phyloP scores from a whole-genome alignment of 2,329 filamentous ascomycete species.

The Penicillium sp. region DNA sequence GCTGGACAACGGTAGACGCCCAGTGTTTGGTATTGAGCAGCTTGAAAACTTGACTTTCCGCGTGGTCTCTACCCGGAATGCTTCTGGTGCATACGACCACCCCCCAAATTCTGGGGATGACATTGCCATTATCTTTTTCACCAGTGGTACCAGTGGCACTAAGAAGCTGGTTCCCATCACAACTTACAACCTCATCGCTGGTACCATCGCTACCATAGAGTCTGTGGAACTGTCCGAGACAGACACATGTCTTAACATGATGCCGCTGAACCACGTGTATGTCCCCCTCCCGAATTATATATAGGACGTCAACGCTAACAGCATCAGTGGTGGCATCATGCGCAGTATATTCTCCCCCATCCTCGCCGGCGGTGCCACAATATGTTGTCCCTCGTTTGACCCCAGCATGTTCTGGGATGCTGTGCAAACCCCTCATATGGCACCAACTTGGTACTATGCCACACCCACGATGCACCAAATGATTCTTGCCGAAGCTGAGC shows the following conservation, averaged over 20 bases:
- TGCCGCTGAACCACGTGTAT: constrained; percentile 58
- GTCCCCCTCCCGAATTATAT: constrained; percentile 18
- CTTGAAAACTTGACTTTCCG: constrained; percentile 38
- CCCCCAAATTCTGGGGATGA: constrained; percentile 47
- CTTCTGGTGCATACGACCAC: constrained; percentile 16
- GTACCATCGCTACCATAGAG: constrained; percentile 53
- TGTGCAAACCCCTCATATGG: constrained; percentile 40
- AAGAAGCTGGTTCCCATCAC: constrained; percentile 58
- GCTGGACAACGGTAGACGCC: constrained; percentile 11
- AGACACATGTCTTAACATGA: constrained; percentile 58
- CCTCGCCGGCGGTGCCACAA: constrained; percentile 53
- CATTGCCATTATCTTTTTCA: constrained; percentile 54
- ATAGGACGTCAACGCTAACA: not conserved
- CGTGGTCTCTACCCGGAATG: constrained; percentile 7
- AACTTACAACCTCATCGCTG: constrained; percentile 50
- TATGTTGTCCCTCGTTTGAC: constrained; percentile 56
- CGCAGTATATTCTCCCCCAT: constrained; percentile 56
- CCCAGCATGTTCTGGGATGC: constrained; percentile 57
- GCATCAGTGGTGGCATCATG: constrained; percentile 49
- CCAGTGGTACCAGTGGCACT: constrained; percentile 57
- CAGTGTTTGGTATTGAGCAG: constrained; percentile 24
- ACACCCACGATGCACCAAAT: constrained; percentile 58
- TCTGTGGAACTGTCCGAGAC: constrained; percentile 50
- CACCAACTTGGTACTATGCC: constrained; percentile 58
- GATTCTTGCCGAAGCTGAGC: constrained; percentile 48